Percentiles rank a stretch among this genome's conserved stretches.
phyloP scores from a whole-genome alignment of 805 yeast genomes.

The Phaffomyces antillensis region DNA sequence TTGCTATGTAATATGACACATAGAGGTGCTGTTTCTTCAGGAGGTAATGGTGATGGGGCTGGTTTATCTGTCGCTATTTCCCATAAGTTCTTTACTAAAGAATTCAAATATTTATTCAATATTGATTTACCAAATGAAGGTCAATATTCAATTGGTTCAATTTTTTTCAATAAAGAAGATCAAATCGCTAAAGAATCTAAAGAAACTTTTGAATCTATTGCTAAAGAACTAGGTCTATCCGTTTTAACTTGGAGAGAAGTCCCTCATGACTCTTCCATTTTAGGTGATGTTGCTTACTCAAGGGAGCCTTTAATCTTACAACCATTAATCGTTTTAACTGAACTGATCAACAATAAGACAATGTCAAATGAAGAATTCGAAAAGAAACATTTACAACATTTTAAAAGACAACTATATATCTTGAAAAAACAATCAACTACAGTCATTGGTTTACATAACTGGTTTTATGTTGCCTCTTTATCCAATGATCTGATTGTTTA shows the following conservation, averaged over 20 bases:
- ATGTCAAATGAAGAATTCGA: slow-evolving; percentile 48
- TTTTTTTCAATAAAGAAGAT: slow-evolving; percentile 83
- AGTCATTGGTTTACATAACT: slow-evolving; percentile 87
- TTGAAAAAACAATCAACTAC: slow-evolving; percentile 86
- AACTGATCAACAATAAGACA: slow-evolving; percentile 32
- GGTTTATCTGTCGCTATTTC: slow-evolving; percentile 93
- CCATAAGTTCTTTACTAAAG: slow-evolving; percentile 78
- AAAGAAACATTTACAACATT: slow-evolving; percentile 47
- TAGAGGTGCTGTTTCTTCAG: slow-evolving; percentile 95
- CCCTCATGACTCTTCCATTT: slow-evolving; percentile 88
- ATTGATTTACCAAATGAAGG: slow-evolving; percentile 69
- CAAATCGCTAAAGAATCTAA: slow-evolving; percentile 64
- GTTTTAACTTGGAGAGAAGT: slow-evolving; percentile 94
- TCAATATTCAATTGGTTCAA: slow-evolving; percentile 91
- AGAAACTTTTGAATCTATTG: slow-evolving; percentile 74
- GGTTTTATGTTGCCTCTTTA: slow-evolving; percentile 95
- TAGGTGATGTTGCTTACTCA: slow-evolving; percentile 91
- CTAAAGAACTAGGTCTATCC: slow-evolving; percentile 63
- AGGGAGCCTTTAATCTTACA: slow-evolving; percentile 89
- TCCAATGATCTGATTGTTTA: slow-evolving; percentile 87
- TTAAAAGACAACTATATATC: slow-evolving; percentile 79
- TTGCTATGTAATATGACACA: slow-evolving; percentile 96
- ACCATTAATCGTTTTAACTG: slow-evolving; percentile 77
- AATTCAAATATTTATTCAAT: slow-evolving; percentile 65
- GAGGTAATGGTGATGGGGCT: slow-evolving; percentile 99